Base-by-base conservation (phyloP, 2,329 filamentous ascomycete species). In the Metarhizium album region DNA sequence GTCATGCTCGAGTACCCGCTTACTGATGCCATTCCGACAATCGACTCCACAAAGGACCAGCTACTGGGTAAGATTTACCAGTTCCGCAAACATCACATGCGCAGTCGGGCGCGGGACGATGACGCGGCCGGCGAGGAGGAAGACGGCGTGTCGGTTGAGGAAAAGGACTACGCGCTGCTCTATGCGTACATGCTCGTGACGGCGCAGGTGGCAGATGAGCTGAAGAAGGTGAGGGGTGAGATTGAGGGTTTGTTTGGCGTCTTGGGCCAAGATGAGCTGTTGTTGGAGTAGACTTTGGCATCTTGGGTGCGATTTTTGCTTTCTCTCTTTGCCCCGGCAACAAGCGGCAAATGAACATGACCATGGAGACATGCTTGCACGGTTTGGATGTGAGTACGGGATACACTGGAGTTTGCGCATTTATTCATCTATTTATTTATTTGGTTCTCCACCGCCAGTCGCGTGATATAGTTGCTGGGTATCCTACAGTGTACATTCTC, bases 1-100 rank as follows among this genome's bases (percentile, higher is more conserved):
- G 82, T 97, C 70, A 95, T 95, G 74, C 77, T 97, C 8, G 90
- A 95, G 68, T 97, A 95, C 60, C 90, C 93, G 0, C 75, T 98
- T 52, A 91, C 86, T 35, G 90, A 96, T 62, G 87, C 87, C 13
- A 75, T 97, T 42, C 93, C 93, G 0, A 90, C 84, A 54, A 86
- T 94, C 31, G 82, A 86, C 47, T 81, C 86, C 63, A 82, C 84
- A 40, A 80, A 93, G 55, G 90, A 98, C 63, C 76, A 87, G 52
- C 72, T 97, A 45, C 74, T 98, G 22, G 86, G 88, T 20, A 91
- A 88, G 68, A 86, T 96, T 38, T 93, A 94, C 60, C 82, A 86
- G 60, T 97, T 93, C 67, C 76, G 91, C 51, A 84, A 87, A 63
- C 81, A 84, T 50, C 80, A 83, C 50, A 74, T 71, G 51, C 40